These are phyloP conservation scores for Dipteronia dyeriana DNA, from an alignment of 345 rosid species.

Conservation along the genomic window DNA sequence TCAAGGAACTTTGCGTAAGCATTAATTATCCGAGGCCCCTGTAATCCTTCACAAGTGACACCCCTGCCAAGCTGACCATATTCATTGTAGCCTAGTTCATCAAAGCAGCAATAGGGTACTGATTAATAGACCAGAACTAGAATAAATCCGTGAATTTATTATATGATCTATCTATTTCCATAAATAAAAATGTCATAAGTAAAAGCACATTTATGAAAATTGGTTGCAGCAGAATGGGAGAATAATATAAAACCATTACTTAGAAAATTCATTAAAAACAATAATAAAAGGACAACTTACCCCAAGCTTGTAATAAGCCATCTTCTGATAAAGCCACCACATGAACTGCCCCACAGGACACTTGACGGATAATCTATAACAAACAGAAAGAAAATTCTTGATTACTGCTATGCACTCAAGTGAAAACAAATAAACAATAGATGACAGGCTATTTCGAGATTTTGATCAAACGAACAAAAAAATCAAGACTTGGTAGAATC, in stretches of 20 bases:
- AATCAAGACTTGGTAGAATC: not conserved
- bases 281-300: slow-evolving; percentile 39
- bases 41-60: slow-evolving; percentile 91
- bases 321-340: slow-evolving; percentile 90
- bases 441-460: not conserved
- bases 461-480: not conserved
- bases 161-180: slow-evolving; percentile 10
- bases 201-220: slow-evolving; percentile 3
- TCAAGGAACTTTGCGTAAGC: slow-evolving; percentile 89
- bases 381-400: slow-evolving; percentile 9
- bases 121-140: slow-evolving; percentile 24
- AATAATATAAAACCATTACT: not conserved
- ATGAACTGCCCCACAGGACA: slow-evolving; percentile 93
- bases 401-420: not conserved
- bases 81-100: slow-evolving; percentile 84
- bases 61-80: slow-evolving; percentile 99
- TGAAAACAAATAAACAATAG: not conserved
- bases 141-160: slow-evolving; percentile 12
- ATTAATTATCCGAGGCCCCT: slow-evolving; percentile 69
- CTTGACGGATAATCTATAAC: slow-evolving; percentile 66
- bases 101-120: slow-evolving; percentile 22
- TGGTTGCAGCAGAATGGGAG: slow-evolving; percentile 2
- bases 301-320: slow-evolving; percentile 92
- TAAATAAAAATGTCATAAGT: slow-evolving; percentile 11
- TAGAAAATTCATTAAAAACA: slow-evolving; percentile 5